A percentile compares a stretch with the other conserved stretches of the same genome.
These are phyloP conservation scores for Yarrowia porcina DNA, from an alignment of 805 yeast genomes.

Conservation along the genomic window DNA sequence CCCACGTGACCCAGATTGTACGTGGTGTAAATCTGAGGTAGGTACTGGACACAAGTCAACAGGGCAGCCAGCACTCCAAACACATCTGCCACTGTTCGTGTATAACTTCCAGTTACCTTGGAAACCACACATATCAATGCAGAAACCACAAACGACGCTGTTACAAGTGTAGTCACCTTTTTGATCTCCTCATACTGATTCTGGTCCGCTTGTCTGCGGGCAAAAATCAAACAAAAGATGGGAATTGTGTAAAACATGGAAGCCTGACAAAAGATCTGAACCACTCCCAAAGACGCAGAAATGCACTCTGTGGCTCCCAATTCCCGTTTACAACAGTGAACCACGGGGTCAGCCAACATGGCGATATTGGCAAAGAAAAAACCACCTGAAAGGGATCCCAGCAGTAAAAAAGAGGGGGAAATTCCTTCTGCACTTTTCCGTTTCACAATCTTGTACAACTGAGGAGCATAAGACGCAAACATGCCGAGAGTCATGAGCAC, in stretches of 20 bases:
- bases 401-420: conserved; percentile 64
- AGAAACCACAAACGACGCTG: conserved; percentile 36
- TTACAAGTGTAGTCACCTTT: conserved; percentile 27
- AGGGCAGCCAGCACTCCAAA: conserved; percentile 65
- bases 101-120: conserved; percentile 26
- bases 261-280: conserved; percentile 66
- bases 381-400: conserved; percentile 68
- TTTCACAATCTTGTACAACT: conserved; percentile 55
- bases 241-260: conserved; percentile 56
- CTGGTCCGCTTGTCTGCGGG: conserved; percentile 38
- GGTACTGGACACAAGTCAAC: conserved; percentile 65
- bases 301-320: conserved; percentile 56
- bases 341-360: conserved; percentile 56
- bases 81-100: conserved; percentile 47
- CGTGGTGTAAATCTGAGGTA: conserved; percentile 78
- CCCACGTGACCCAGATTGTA: conserved; percentile 71
- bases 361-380: conserved; percentile 65
- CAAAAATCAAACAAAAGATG: conserved; percentile 49
- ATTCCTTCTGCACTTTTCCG: conserved; percentile 73
- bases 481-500: conserved; percentile 62
- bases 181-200: conserved; percentile 30
- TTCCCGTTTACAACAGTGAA: conserved; percentile 52
- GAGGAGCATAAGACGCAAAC: conserved; percentile 69
- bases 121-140: conserved; percentile 29
- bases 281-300: conserved; percentile 60